Conservation (phyloP, 1,139 yeast species). For the Scheffersomyces segobiensis region DNA sequence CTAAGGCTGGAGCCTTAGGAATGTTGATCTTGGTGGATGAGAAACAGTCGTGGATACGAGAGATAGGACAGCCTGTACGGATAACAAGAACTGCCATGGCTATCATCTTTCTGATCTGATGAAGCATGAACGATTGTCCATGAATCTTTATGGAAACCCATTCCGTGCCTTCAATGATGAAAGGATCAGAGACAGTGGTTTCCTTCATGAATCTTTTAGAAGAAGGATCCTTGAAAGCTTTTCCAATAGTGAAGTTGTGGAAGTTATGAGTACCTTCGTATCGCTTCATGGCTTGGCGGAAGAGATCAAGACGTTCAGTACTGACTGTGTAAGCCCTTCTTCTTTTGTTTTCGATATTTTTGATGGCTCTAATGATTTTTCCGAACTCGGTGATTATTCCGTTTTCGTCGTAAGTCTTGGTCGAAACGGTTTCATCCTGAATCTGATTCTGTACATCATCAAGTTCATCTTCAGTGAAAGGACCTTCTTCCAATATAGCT, state of each 20-base stretch:
- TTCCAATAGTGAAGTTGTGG: constrained; percentile 93
- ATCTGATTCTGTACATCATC: constrained; percentile 12
- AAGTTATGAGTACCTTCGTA: constrained; percentile 91
- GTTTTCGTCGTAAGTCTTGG: constrained; percentile 27
- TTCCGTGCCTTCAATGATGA: constrained; percentile 88
- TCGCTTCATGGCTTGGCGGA: constrained; percentile 68
- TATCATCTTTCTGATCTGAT: constrained; percentile 97
- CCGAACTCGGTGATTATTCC: constrained; percentile 43
- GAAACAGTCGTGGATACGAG: constrained; percentile 78
- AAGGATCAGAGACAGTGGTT: constrained; percentile 84
- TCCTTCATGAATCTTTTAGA: constrained; percentile 80
- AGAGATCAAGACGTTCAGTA: constrained; percentile 54
- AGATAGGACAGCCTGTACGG: constrained; percentile 80
- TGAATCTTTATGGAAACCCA: constrained; percentile 96
- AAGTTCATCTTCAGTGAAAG: constrained; percentile 49
- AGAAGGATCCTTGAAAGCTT: constrained; percentile 82
- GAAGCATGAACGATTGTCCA: constrained; percentile 98
- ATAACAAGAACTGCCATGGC: constrained; percentile 89
- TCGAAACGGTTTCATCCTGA: constrained; percentile 12
- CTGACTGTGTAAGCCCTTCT: constrained; percentile 73
- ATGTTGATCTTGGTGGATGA: constrained; percentile 74
- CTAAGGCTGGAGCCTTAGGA: constrained; percentile 98
- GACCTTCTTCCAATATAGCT: constrained; percentile 45
- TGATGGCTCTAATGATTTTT: constrained; percentile 55
- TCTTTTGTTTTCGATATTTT: constrained; percentile 63